Percentiles rank a stretch among this genome's conserved stretches.
Conservation (phyloP, 768 basidiomycete genomes). For the Podaxis sp. region DNA sequence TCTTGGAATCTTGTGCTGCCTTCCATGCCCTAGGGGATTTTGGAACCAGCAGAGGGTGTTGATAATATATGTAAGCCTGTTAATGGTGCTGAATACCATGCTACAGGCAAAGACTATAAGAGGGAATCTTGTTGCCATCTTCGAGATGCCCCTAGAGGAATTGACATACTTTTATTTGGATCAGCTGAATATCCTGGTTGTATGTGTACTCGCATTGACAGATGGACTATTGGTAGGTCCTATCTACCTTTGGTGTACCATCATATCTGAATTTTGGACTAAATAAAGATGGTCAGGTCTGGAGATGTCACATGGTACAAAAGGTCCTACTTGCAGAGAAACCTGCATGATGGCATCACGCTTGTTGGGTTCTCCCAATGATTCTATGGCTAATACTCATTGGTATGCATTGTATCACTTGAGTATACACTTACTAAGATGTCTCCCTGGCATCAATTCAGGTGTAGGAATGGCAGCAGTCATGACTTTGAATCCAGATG, state of each 20-base stretch:
- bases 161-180: slow-evolving; percentile 2
- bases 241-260: not conserved
- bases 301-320: slow-evolving; percentile 11
- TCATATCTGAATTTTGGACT: too few relatives aligned
- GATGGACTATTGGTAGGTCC: not conserved
- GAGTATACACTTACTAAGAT: too few relatives aligned
- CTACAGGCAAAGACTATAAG: not conserved
- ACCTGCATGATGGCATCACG: not conserved
- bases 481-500: not conserved
- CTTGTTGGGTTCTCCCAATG: slow-evolving; percentile 3
- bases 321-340: not conserved
- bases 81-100: not conserved
- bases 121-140: not conserved
- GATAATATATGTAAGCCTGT: not conserved
- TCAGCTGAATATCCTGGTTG: not conserved
- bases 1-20: not conserved
- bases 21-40: not conserved
- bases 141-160: not conserved
- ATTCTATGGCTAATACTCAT: not conserved
- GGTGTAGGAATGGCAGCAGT: not conserved
- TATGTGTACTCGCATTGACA: not conserved
- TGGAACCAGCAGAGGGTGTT: not conserved
- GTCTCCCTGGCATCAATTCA: too few relatives aligned
- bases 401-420: not conserved
- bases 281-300: not conserved